A percentile compares a stretch with the other conserved stretches of the same genome.
phyloP scores from a whole-genome alignment of 805 yeast genomes.

The Barnettozyma populi region DNA sequence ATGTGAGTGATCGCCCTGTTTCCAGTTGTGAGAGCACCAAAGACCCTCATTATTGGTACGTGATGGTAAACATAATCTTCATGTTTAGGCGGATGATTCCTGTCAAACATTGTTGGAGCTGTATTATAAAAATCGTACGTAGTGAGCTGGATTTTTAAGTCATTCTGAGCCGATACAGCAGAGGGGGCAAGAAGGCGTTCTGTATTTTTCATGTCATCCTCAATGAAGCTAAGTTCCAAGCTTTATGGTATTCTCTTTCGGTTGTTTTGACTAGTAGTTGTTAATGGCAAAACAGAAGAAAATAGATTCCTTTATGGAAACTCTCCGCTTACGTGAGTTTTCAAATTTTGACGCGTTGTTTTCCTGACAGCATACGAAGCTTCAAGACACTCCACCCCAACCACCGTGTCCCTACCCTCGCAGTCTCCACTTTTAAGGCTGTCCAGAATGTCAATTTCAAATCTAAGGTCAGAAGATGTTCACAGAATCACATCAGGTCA shows the following conservation, averaged over 20 bases:
- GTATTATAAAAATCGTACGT: constrained; percentile 62
- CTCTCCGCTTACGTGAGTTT: neutral
- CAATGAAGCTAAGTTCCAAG: neutral
- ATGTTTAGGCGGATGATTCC: constrained; percentile 24
- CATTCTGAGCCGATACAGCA: neutral
- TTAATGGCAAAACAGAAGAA: neutral
- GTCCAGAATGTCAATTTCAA: constrained; percentile 5
- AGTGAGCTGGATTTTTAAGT: constrained; percentile 46
- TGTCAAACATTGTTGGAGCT: constrained; percentile 51
- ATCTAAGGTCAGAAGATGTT: constrained; percentile 39
- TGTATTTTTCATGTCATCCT: constrained; percentile 8
- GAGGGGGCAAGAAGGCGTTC: constrained; percentile 5
- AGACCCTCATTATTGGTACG: constrained; percentile 75
- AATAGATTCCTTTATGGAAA: neutral
- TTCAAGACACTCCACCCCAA: no score
- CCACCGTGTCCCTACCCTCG: neutral
- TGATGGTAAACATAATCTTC: constrained; percentile 29
- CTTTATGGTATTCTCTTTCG: neutral
- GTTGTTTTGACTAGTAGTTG: no score
- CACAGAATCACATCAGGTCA: constrained; percentile 88
- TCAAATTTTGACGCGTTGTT: neutral
- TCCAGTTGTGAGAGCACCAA: constrained; percentile 62
- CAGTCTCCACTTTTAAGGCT: neutral
- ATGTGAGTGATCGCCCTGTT: constrained; percentile 62
- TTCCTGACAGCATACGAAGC: no score